These are phyloP conservation scores for Monosporascus sp. DNA, from an alignment of 2,329 filamentous ascomycete species.

Conservation along the genomic window DNA sequence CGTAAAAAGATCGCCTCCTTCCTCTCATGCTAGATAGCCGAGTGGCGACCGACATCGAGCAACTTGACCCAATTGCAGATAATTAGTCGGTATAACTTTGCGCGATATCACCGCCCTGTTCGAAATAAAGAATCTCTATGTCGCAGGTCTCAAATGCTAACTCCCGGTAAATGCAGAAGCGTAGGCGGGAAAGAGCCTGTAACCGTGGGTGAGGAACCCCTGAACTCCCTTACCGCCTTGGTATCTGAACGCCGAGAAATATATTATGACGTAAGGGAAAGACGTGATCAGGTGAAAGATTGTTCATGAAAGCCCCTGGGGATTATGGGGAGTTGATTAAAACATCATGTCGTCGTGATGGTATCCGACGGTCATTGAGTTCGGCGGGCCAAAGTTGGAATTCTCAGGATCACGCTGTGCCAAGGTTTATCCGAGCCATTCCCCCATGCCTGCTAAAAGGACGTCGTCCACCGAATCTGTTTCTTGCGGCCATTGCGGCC, in stretches of 20 bases:
- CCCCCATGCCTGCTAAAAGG: constrained; percentile 11
- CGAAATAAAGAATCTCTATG: background rate
- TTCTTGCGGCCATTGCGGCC: constrained; percentile 40
- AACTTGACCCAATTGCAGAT: background rate
- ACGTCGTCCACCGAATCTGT: constrained; percentile 17
- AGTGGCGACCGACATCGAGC: background rate
- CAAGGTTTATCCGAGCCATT: constrained; percentile 6
- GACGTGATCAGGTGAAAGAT: too few relatives aligned
- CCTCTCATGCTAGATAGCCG: too few relatives aligned
- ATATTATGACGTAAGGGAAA: too few relatives aligned
- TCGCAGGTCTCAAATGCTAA: background rate
- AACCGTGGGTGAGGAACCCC: background rate
- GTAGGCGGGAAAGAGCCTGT: background rate
- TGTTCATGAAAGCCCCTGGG: too few relatives aligned
- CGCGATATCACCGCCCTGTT: background rate
- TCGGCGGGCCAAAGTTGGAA: background rate
- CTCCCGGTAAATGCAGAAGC: background rate
- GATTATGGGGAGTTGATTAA: background rate
- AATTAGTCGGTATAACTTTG: background rate
- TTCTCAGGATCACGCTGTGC: background rate
- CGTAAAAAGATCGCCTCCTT: too few relatives aligned
- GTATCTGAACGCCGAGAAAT: too few relatives aligned
- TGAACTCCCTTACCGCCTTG: background rate
- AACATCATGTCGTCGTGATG: background rate
- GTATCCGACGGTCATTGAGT: background rate